Evolutionary conservation across 257 asterid genomes (phyloP), one percentile per base, ranked within the genome.

Genomic region (Solanum lycopersicoides): DNA sequence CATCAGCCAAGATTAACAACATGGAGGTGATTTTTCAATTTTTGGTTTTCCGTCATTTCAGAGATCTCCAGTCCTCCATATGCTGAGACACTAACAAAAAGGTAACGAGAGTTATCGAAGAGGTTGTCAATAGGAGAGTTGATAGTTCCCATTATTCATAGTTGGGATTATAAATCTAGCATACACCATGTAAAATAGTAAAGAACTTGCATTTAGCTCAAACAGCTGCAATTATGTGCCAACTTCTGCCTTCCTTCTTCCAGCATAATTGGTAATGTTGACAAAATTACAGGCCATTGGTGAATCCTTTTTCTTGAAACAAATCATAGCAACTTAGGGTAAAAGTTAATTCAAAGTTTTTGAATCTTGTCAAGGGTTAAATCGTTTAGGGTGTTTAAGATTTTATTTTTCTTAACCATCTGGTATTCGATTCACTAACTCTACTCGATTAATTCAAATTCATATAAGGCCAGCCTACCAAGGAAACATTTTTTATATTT

Each of bases 121-220:
- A 41, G 50, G 47, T 66, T 84, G 73, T 82, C 63, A 71, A 86
- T 88, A 82, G 77, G 15, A 86, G 53, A 83, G 77, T 60, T 45
- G 9, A 60, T 77, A 47, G 39, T 76, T 44, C 76, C 86, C 83
- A 30, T 45, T 89, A 73, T 82, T 63, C 74, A 74, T 86, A 37
- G 39, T 83, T 88, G 87, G 77, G 79, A 53, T 66, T 86, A 59
- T 79, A 90, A 84, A 88, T 80, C 50, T 90, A 23, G 15, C 87
- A n/a, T 53, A 83, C 87, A 60, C 47, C 35, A 28, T 88, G 92
- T 86, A 90, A 82, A 88, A 90, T 86, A 35, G 82, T 56, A 76
- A 44, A 25, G 39, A 30, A 44, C 16, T 25, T 13, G 10, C n/a
- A 25, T 25, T 16, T 8, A 15, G 21, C 83, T 75, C 21, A 12